Base-by-base conservation (phyloP, 805 yeast species). In the Ogataea dorogensis region DNA sequence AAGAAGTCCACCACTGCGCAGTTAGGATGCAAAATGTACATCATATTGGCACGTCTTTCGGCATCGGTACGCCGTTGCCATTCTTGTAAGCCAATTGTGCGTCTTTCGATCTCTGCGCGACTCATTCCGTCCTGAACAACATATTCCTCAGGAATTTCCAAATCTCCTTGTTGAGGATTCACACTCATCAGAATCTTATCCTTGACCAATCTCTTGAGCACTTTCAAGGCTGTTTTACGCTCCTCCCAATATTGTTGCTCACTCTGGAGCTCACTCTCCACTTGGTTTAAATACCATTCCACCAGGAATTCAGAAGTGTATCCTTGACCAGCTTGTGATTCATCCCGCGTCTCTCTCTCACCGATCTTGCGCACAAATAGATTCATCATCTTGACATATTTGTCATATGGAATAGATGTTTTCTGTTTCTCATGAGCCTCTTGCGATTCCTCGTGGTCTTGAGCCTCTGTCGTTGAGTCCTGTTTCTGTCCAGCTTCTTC, bases 381-480 rank as follows among this genome's bases (percentile, higher is more conserved):
- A 56, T 86, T 85, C 81, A 86, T 85, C 69, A 89, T 85, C 29
- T 79, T 71, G 18, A 84, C 81, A 59, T 87, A 91, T 58, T 84
- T 85, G 54, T 91, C 97, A 58, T 87, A 87, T 1, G 95, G 71
- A 35, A 93, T 77, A 7, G 79, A 65, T 30, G 54, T 50, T 50
- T 73, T 73, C 33, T 63, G 52, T 38, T 59, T 61, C 21, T 40
- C 44, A 14, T 10, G 25, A 3, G 40, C 24, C 20, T 42, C 36
- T 24, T 24, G 20, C 14, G 42, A 8, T 18, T 31, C 24, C 17
- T 28, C 28, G 25, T 26, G 35, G 11, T 43, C 40, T 20, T 42
- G 46, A 11, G 33, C 2, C 2, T 33, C 43, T 2, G 32, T 38
- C 17, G 41, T 51, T 9, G 33, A 33, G 22, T 33, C 40, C 14